Conservation (phyloP, 441 rosid genomes). For the Gossypium davidsonii region DNA sequence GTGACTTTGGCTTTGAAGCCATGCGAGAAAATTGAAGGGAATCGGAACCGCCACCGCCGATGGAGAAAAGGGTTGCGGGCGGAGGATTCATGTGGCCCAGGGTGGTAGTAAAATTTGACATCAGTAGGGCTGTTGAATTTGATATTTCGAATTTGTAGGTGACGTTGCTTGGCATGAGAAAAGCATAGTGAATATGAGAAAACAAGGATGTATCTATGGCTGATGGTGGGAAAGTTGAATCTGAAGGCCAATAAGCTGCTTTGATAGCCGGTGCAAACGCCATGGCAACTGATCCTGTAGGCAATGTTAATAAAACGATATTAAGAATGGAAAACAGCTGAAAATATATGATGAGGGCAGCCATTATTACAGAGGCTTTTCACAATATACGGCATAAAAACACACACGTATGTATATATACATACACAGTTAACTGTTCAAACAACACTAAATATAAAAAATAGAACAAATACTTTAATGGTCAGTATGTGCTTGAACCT, state of each 20-base stretch:
- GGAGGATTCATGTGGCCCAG: slow-evolving; percentile 34
- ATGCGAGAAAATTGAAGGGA: slow-evolving; percentile 25
- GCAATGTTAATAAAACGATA: slow-evolving; percentile 12
- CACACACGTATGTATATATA: neutral
- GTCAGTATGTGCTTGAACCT: neutral
- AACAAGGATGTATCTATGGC: slow-evolving; percentile 42
- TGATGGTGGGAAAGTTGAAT: slow-evolving; percentile 27
- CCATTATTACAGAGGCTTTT: slow-evolving; percentile 20
- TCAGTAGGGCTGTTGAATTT: slow-evolving; percentile 11
- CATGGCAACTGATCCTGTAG: neutral
- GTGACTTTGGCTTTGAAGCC: slow-evolving; percentile 27
- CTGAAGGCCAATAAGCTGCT: slow-evolving; percentile 42
- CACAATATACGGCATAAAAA: neutral
- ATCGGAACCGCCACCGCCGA: slow-evolving; percentile 32
- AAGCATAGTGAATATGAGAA: slow-evolving; percentile 49
- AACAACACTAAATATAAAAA: neutral
- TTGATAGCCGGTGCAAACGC: slow-evolving; percentile 23
- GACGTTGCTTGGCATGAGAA: slow-evolving; percentile 39
- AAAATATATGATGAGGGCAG: neutral
- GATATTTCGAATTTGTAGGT: slow-evolving; percentile 32
- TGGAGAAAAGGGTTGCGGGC: slow-evolving; percentile 40
- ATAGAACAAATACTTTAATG: neutral
- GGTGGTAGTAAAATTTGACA: slow-evolving; percentile 36
- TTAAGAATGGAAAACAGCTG: slow-evolving; percentile 10
- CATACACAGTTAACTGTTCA: neutral